A percentile compares a stretch with the other conserved stretches of the same genome.
Conservation (phyloP, 108 stramenopile species). For the Nitzschia palea region DNA sequence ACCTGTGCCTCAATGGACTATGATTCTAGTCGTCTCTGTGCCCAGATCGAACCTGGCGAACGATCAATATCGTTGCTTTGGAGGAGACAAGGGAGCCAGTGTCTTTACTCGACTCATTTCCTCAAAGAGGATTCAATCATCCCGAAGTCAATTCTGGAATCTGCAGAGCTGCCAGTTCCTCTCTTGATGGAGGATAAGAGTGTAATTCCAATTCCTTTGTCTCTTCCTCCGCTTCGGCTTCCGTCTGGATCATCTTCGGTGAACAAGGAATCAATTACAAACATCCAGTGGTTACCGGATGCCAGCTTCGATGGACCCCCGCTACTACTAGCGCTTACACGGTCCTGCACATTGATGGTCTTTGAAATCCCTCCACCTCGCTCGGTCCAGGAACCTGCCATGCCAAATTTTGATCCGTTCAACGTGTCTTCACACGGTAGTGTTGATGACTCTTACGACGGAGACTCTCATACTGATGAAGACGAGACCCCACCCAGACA, state of each 20-base stretch:
- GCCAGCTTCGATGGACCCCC: constrained; percentile 74
- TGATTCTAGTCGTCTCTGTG: constrained; percentile 68
- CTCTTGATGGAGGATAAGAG: constrained; percentile 58
- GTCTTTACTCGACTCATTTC: constrained; percentile 29
- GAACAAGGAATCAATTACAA: constrained; percentile 30
- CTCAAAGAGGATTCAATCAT: constrained; percentile 16
- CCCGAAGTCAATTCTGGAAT: neutral
- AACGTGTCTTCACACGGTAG: constrained; percentile 23
- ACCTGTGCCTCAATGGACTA: constrained; percentile 43
- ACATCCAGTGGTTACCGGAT: constrained; percentile 76
- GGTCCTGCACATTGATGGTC: constrained; percentile 52
- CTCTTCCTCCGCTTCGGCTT: constrained; percentile 58
- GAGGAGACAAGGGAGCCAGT: constrained; percentile 60
- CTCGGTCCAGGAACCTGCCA: constrained; percentile 68
- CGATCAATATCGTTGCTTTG: constrained; percentile 62
- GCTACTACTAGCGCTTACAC: constrained; percentile 57
- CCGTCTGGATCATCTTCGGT: constrained; percentile 29
- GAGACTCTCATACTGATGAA: constrained; percentile 28
- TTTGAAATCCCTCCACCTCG: constrained; percentile 83
- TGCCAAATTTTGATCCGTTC: constrained; percentile 77
- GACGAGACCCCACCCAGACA: constrained; percentile 1
- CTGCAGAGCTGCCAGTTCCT: constrained; percentile 3
- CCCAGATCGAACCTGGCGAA: constrained; percentile 40
- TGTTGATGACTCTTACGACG: constrained; percentile 1
- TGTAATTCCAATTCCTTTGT: constrained; percentile 58